Base-by-base conservation (phyloP, 371 early-diverging fungal genomes). In the Mortierella sp. region DNA sequence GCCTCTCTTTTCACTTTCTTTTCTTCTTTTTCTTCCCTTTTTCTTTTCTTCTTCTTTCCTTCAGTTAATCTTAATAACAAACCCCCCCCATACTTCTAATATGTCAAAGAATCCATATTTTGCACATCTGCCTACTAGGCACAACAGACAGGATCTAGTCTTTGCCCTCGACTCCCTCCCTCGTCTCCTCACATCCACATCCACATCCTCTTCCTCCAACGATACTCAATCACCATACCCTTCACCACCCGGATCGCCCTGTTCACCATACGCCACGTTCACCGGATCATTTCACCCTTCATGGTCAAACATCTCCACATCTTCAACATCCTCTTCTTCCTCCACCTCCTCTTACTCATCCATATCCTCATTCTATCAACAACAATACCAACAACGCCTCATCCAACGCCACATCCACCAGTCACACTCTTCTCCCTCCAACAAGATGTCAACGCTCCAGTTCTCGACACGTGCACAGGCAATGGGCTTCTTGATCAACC, bases 391-490 rank as follows among this genome's bases (percentile, higher is more conserved):
- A 51, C 82, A 54, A 24, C 46, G 54, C 41, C 38, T 82, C 60
- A 51, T 82, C 41, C 75, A 71, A 41, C 65, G 48, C 24, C 68
- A 77, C 70, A 51, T 82, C 27, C 65, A 65, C 79, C 63, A 58
- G 44, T 32, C 56, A 29, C 71, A 65, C 70, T 54, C 74, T 29
- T 60, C 43, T 8, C 51, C 74, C 46, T 0, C 72, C 58, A 58
- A 29, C 70, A 54, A n/a, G 35, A 27, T 38, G 21, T 71, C 46
- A 14, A 43, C 71, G 8, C 73, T 84, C 65, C 84, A 74, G 41
- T 84, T 84, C 76, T 54, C 75, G 46, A 84, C 81, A 24, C 84
- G 84, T n/a, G 81, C 84, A 51, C 81, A 81, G 38, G 84, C 84
- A 43, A 84, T 84, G 84, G 76, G 70, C 7, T 81, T 81, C 27